These are phyloP conservation scores for Globisporangium sylvaticum DNA, from an alignment of 352 stramenopile species.

Conservation along the genomic window DNA sequence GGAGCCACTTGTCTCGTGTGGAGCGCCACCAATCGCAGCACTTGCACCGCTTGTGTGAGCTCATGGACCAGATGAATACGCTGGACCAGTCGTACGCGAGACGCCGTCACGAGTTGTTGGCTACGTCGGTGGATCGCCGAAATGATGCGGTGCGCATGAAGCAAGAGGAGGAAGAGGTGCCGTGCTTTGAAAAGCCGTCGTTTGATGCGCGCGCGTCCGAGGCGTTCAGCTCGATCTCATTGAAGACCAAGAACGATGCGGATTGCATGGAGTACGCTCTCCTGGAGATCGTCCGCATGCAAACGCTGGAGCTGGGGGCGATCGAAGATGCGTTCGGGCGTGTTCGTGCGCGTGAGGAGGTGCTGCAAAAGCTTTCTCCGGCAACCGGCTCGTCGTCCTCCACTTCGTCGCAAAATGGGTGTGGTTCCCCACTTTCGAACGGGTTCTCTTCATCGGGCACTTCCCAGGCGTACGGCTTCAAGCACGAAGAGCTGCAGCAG, in stretches of 20 bases:
- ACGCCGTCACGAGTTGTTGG: constrained; percentile 30
- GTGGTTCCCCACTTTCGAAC: constrained; percentile 3
- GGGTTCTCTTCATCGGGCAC: constrained; percentile 11
- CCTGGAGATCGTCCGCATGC: constrained; percentile 76
- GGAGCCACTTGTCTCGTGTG: constrained; percentile 51
- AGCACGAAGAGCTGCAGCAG: constrained; percentile 46
- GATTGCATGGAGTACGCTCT: constrained; percentile 83
- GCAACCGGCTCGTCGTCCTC: constrained; percentile 13
- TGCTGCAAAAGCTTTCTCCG: constrained; percentile 21
- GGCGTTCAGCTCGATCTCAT: constrained; percentile 66
- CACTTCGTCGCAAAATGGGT: constrained; percentile 12
- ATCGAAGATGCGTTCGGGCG: constrained; percentile 74
- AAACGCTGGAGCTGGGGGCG: constrained; percentile 65
- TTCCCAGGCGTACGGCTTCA: constrained; percentile 31
- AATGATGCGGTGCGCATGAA: constrained; percentile 22
- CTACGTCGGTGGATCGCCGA: constrained; percentile 26
- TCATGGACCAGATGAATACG: constrained; percentile 68
- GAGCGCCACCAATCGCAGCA: constrained; percentile 64
- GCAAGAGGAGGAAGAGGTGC: constrained; percentile 49
- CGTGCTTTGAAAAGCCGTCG: constrained; percentile 52
- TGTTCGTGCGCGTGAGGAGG: constrained; percentile 46
- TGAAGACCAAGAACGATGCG: constrained; percentile 64
- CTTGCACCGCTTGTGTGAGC: constrained; percentile 64
- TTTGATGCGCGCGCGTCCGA: constrained; percentile 72
- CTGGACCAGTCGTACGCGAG: constrained; percentile 50